Evolutionary conservation across 306 rosid genomes (phyloP).

Genomic region (Carpinus fangiana): DNA sequence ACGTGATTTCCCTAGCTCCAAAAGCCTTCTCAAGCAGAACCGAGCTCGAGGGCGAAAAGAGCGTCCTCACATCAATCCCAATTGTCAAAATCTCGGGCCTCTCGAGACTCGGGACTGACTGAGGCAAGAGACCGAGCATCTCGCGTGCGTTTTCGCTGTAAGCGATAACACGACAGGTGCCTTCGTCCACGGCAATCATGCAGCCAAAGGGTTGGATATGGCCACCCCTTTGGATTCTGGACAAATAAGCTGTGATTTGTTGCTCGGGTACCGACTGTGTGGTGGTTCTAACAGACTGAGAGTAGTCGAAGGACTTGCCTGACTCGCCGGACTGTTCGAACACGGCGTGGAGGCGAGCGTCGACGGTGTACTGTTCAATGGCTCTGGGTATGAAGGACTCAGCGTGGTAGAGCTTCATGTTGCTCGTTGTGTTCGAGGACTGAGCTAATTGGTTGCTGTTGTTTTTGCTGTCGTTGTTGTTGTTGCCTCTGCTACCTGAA

Average conservation of each 20-base stretch:
- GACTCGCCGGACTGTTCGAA: constrained; percentile 83
- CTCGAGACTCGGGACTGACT: constrained; percentile 69
- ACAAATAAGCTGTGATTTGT: constrained; percentile 73
- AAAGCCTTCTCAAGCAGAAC: constrained; percentile 74
- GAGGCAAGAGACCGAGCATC: constrained; percentile 72
- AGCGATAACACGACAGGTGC: constrained; percentile 50
- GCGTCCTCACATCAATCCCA: constrained; percentile 67
- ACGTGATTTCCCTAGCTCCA: constrained; percentile 76
- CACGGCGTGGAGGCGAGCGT: constrained; percentile 90
- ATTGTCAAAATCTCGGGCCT: constrained; percentile 35
- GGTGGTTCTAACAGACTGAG: constrained; percentile 42
- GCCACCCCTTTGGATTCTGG: constrained; percentile 87
- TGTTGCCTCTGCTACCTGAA: constrained; percentile 30
- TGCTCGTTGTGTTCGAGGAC: constrained; percentile 40
- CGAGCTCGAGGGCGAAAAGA: constrained; percentile 54
- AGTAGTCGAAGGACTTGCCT: constrained; percentile 70
- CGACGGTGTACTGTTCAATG: constrained; percentile 89
- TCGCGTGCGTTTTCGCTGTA: constrained; percentile 83
- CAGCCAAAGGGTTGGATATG: constrained; percentile 84
- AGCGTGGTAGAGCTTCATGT: constrained; percentile 26
- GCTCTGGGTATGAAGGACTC: constrained; percentile 66
- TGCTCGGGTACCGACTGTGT: constrained; percentile 58
- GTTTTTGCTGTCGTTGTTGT: background rate
- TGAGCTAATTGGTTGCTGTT: constrained; percentile 26
- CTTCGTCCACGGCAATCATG: constrained; percentile 70